phyloP scores from a whole-genome alignment of 768 basidiomycete genomes.

The Tylopilus intermedius region DNA sequence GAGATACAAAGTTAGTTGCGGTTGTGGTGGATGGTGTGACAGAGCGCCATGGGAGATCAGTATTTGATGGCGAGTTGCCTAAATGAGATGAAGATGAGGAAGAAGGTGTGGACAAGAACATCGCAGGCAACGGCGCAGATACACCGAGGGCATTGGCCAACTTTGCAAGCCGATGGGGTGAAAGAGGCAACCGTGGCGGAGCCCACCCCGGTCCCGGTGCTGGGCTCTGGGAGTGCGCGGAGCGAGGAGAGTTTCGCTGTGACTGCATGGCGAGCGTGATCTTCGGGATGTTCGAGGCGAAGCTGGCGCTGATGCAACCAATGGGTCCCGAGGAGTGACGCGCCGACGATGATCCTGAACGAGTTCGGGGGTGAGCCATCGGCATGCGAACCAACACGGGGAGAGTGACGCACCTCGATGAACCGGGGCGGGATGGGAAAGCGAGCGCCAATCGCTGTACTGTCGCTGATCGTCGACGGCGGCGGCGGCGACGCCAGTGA shows the following conservation, averaged over 20 bases:
- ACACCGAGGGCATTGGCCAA: conserved; percentile 85
- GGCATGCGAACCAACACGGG: not conserved
- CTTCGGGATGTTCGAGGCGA: not conserved
- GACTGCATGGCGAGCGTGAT: conserved; percentile 11
- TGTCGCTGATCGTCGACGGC: conserved; percentile 8
- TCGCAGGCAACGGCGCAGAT: conserved; percentile 62
- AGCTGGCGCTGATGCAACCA: conserved; percentile 3
- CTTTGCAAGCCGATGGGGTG: conserved; percentile 74
- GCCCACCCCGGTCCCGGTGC: conserved; percentile 38
- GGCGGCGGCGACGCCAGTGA: conserved; percentile 9
- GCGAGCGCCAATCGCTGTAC: not conserved
- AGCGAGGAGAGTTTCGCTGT: conserved; percentile 11
- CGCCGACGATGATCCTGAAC: conserved; percentile 2
- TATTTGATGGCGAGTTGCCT: conserved; percentile 16
- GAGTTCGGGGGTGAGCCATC: not conserved
- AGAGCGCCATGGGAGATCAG: conserved; percentile 42
- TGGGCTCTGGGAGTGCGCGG: conserved; percentile 9
- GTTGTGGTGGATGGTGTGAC: conserved; percentile 44
- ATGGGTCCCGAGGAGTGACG: conserved; percentile 1
- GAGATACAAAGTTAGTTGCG: conserved; percentile 35
- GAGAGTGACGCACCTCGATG: conserved; percentile 5
- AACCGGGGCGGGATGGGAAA: not conserved
- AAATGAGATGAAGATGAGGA: conserved; percentile 10
- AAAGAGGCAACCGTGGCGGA: conserved; percentile 64
- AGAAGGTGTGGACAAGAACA: conserved; percentile 21